Percentiles rank a stretch among this genome's conserved stretches.
These are phyloP conservation scores for Fragosphaeria purpurea DNA, from an alignment of 2,329 filamentous ascomycete genomes.

Conservation along the genomic window DNA sequence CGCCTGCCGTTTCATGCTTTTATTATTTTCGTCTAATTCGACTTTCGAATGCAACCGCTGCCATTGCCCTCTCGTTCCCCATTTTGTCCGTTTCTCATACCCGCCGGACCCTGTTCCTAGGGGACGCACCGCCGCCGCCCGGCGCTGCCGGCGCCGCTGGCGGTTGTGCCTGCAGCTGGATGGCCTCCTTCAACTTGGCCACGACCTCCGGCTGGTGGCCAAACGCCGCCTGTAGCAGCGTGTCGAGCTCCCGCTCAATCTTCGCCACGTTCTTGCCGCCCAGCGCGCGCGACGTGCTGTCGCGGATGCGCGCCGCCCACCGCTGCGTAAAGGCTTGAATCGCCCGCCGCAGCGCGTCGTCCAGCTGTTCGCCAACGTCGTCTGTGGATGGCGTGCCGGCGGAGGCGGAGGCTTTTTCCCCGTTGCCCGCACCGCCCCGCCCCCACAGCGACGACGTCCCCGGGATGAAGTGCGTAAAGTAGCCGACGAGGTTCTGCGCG, in stretches of 20 bases:
- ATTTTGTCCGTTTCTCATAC: no score
- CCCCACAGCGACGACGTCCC: conserved; percentile 40
- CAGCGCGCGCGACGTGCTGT: conserved; percentile 36
- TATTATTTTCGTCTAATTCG: no score
- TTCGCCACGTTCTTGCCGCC: conserved; percentile 41
- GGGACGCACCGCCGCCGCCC: conserved; percentile 3
- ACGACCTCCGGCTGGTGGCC: conserved; percentile 49
- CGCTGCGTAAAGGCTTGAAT: conserved; percentile 54
- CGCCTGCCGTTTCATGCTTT: no score
- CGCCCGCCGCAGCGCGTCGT: conserved; percentile 50
- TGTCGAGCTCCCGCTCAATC: conserved; percentile 46
- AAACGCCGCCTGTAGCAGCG: conserved; percentile 47
- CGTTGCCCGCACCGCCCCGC: conserved; percentile 12
- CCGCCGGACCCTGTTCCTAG: no score
- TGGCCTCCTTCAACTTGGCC: conserved; percentile 50
- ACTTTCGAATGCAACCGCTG: no score
- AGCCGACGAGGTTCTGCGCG: conserved; percentile 45
- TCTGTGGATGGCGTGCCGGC: conserved; percentile 27
- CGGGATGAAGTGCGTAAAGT: conserved; percentile 48
- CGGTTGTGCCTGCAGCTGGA: conserved; percentile 45
- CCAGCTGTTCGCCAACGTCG: conserved; percentile 55
- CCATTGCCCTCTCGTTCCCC: no score
- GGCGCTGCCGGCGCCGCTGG: conserved; percentile 29
- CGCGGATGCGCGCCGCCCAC: conserved; percentile 43
- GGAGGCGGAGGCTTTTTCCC: conserved; percentile 12